A percentile compares a stretch with the other conserved stretches of the same genome.
Evolutionary conservation across 2,329 filamentous ascomycete genomes (phyloP).

Genomic region (Trichoderma sp.): DNA sequence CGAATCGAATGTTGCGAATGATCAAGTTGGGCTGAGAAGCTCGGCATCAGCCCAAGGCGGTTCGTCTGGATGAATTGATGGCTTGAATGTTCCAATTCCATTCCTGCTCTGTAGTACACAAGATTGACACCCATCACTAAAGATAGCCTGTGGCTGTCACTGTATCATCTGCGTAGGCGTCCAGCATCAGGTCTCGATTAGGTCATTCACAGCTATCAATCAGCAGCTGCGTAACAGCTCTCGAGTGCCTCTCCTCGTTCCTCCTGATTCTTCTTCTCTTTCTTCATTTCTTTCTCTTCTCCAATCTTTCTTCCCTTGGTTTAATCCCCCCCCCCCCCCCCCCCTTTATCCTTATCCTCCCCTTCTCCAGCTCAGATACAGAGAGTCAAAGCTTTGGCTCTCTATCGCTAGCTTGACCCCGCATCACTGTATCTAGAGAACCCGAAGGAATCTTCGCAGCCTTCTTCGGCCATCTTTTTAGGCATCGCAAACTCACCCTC

Average conservation of each 20-base stretch:
- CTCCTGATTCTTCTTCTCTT: not conserved
- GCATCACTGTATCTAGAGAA: conserved; percentile 16
- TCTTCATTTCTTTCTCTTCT: not conserved
- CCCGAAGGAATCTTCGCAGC: conserved; percentile 4
- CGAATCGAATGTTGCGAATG: not conserved
- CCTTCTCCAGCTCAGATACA: not conserved
- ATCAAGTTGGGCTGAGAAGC: not conserved
- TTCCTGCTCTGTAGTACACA: not conserved
- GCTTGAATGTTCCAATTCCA: not conserved
- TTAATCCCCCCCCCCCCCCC: too few relatives aligned
- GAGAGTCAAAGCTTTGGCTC: not conserved
- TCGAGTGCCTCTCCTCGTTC: not conserved
- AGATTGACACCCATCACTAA: not conserved
- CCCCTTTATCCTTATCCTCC: not conserved
- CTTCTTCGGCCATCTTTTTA: not conserved
- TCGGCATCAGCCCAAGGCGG: not conserved
- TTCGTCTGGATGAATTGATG: not conserved
- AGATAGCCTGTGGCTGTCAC: not conserved
- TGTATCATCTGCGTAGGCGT: not conserved
- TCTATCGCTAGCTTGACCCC: conserved; percentile 14
- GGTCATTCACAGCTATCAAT: not conserved
- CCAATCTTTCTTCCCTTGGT: not conserved
- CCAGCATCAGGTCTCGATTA: not conserved
- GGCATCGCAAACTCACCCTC: not conserved
- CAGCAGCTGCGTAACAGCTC: not conserved